Conservation (phyloP, 352 stramenopile genomes). For the Thalassiosira delicatula region DNA sequence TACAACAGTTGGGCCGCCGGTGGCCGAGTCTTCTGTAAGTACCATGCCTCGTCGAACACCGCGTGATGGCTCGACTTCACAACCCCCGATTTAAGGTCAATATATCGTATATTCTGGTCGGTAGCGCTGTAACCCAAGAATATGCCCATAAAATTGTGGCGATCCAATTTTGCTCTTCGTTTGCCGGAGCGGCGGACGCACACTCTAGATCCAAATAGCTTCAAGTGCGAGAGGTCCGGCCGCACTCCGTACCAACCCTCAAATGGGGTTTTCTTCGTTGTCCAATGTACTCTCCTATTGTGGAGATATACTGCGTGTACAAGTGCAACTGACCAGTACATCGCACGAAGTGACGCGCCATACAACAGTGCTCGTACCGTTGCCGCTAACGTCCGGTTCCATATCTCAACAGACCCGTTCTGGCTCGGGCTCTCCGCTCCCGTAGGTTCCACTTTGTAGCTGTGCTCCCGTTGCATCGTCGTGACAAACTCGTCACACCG, state of each 20-base stretch:
- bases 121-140: constrained; percentile 63
- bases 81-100: constrained; percentile 16
- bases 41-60: constrained; percentile 54
- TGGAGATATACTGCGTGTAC: constrained; percentile 33
- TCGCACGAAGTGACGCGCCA: constrained; percentile 16
- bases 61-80: constrained; percentile 38
- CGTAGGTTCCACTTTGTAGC: constrained; percentile 45
- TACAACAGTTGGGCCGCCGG: constrained; percentile 38
- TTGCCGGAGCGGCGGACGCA: constrained; percentile 32
- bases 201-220: constrained; percentile 43
- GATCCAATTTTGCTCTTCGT: constrained; percentile 29
- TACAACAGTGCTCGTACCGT: constrained; percentile 32
- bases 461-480: constrained; percentile 2
- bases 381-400: constrained; percentile 25
- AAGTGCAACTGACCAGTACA: constrained; percentile 30
- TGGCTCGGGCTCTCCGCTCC: constrained; percentile 34
- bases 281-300: constrained; percentile 18
- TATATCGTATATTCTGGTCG: constrained; percentile 36
- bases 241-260: constrained; percentile 26
- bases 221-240: constrained; percentile 35
- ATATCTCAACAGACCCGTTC: constrained; percentile 28
- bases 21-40: constrained; percentile 18
- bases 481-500: constrained; percentile 1
- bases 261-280: constrained; percentile 38
- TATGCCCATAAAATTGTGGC: constrained; percentile 49